These are phyloP conservation scores for Saccharum officinarum DNA, from an alignment of 176 grass and related monocot species.

Conservation along the genomic window DNA sequence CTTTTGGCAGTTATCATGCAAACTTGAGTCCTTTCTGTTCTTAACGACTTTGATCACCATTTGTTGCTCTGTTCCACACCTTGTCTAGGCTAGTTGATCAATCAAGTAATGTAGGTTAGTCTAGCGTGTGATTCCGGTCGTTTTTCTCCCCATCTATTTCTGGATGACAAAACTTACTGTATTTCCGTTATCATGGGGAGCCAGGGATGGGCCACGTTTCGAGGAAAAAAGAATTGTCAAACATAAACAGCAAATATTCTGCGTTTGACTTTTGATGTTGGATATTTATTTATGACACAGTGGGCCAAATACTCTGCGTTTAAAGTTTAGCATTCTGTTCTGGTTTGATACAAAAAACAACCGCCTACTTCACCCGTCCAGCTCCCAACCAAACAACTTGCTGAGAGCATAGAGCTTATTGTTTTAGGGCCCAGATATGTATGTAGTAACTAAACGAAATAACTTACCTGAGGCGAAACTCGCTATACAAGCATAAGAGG, in stretches of 20 bases:
- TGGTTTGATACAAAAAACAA: background rate
- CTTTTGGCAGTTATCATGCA: too few species aligned
- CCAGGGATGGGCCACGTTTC: background rate
- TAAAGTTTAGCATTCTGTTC: background rate
- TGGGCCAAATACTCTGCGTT: background rate
- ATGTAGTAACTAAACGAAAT: conserved; percentile 10
- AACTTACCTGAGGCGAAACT: conserved; percentile 2
- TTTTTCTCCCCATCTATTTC: background rate
- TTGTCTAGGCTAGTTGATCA: too few species aligned
- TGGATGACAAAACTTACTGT: background rate
- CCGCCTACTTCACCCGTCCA: background rate
- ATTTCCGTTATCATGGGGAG: background rate
- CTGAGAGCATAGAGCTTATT: background rate
- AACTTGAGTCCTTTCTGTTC: too few species aligned
- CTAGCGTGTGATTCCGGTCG: too few species aligned
- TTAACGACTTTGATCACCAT: too few species aligned
- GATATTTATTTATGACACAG: background rate
- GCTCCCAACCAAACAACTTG: background rate
- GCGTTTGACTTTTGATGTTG: background rate
- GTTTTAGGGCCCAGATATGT: background rate
- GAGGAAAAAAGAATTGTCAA: background rate
- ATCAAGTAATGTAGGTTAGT: too few species aligned
- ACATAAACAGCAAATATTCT: background rate
- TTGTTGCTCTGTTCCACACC: too few species aligned
- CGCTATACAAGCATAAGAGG: conserved; percentile 31